Base-by-base conservation (phyloP, 169 alveolate species). In the Cryptosporidium ubiquitum region DNA sequence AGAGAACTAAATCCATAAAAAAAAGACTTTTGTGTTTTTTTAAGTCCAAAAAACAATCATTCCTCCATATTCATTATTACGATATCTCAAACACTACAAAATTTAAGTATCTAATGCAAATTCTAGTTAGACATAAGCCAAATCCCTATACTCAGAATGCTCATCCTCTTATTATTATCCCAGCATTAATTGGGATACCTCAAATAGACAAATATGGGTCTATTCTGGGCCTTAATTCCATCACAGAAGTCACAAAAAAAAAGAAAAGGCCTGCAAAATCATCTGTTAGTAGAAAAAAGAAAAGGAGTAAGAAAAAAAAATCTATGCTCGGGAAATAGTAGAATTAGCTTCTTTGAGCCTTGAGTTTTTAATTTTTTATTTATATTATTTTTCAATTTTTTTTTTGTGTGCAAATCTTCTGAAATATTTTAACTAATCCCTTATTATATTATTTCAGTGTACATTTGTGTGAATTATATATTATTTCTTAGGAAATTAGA, bases 131-230 rank as follows among this genome's bases (percentile, higher is more conserved):
- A 42, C 18, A 79, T 61, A 61, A 39, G 58, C 75, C 89, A 6
- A 61, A 40, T 40, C 68, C 55, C 49, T 26, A 47, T 23, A 18
- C 61, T 61, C 31, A 31, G 2, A 18, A 10, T 29, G 47, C 89
- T 7, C 23, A 31, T 10, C 89, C 89, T 12, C 69, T 79, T 18
- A 42, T 79, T 79, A 60, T 79, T 5, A 37, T 79, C 10, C 89
- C 89, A 3, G 68, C 9, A 26, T 47, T 79, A 12, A 42, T 79
- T 14, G 89, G 89, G 29, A 79, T 79, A 3, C 89, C 89, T 9
- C 70, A 79, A 64, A 79, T 79, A 23, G 66, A 64, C 39, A 23
- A 31, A 5, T 9, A 39, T 31, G 89, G 89, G 47, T 18, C 75
- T 23, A 79, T 79, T 18, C 40, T 79, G n/a, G 73, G 79, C 1